A percentile compares a stretch with the other conserved stretches of the same genome.
Evolutionary conservation across 441 rosid genomes (phyloP).

Genomic region (Gossypium schwendimanii): DNA sequence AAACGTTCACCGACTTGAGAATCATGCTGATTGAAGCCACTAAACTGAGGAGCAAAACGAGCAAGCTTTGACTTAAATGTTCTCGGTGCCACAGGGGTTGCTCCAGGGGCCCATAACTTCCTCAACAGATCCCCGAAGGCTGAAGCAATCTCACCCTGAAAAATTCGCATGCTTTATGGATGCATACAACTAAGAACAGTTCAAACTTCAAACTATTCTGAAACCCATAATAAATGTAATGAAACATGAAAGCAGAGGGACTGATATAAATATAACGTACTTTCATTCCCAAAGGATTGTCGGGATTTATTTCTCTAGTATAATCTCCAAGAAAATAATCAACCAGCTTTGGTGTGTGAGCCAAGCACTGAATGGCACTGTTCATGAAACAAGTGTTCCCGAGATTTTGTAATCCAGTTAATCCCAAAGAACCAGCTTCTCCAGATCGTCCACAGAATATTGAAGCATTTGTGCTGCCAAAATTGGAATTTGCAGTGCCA

Average conservation of each 20-base stretch:
- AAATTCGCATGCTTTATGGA: slow-evolving; percentile 4
- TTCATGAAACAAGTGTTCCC: slow-evolving; percentile 86
- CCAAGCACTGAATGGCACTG: slow-evolving; percentile 73
- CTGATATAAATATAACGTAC: slow-evolving; percentile 32
- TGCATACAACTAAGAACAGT: slow-evolving; percentile 4
- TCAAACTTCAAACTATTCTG: background rate
- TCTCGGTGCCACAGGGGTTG: slow-evolving; percentile 56
- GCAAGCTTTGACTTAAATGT: slow-evolving; percentile 67
- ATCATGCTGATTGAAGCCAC: slow-evolving; percentile 80
- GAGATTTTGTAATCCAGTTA: slow-evolving; percentile 74
- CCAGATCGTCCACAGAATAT: slow-evolving; percentile 41
- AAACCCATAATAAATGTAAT: background rate
- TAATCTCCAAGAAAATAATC: slow-evolving; percentile 74
- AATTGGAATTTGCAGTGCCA: slow-evolving; percentile 38
- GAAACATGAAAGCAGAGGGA: slow-evolving; percentile 9
- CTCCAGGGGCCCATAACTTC: slow-evolving; percentile 74
- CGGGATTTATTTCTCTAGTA: slow-evolving; percentile 59
- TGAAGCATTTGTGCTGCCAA: slow-evolving; percentile 29
- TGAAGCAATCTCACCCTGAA: slow-evolving; percentile 70
- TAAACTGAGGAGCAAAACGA: slow-evolving; percentile 71
- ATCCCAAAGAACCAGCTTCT: slow-evolving; percentile 69
- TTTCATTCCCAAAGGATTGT: slow-evolving; percentile 68
- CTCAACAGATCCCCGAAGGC: slow-evolving; percentile 72
- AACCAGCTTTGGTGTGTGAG: slow-evolving; percentile 74
- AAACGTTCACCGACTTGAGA: slow-evolving; percentile 58